Evolutionary conservation across 352 stramenopile genomes (phyloP).

Genomic region (Pythium brachiatum): DNA sequence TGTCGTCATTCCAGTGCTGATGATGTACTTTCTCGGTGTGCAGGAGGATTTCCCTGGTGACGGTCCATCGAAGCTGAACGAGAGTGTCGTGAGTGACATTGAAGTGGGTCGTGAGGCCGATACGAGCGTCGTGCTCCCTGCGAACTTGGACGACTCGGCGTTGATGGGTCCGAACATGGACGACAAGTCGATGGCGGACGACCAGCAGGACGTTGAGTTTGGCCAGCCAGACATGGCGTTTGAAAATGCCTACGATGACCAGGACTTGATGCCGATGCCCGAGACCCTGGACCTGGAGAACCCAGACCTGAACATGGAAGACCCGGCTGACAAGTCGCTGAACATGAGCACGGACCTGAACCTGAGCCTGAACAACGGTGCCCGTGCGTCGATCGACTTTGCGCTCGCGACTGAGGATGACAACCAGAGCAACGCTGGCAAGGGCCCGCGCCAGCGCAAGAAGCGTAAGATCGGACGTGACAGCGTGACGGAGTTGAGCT

Average conservation of each 20-base stretch:
- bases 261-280: conserved; percentile 33
- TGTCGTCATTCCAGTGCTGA: background rate
- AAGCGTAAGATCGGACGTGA: conserved; percentile 82
- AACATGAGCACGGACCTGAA: conserved; percentile 76
- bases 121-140: conserved; percentile 30
- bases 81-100: conserved; percentile 75
- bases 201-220: conserved; percentile 33
- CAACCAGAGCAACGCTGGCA: conserved; percentile 12
- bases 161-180: conserved; percentile 34
- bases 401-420: conserved; percentile 49
- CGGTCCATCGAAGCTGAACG: conserved; percentile 40
- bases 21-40: background rate
- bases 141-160: conserved; percentile 52
- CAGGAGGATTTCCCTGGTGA: conserved; percentile 9
- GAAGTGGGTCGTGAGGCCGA: conserved; percentile 79
- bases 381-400: conserved; percentile 67
- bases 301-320: conserved; percentile 32
- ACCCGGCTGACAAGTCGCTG: conserved; percentile 40
- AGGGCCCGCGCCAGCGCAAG: conserved; percentile 52
- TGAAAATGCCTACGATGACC: conserved; percentile 58
- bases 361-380: conserved; percentile 57
- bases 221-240: conserved; percentile 50
- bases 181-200: conserved; percentile 52
- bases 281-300: conserved; percentile 47
- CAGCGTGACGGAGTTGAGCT: conserved; percentile 76